These are phyloP conservation scores for Pueraria montana DNA, from an alignment of 306 rosid species.

Conservation along the genomic window DNA sequence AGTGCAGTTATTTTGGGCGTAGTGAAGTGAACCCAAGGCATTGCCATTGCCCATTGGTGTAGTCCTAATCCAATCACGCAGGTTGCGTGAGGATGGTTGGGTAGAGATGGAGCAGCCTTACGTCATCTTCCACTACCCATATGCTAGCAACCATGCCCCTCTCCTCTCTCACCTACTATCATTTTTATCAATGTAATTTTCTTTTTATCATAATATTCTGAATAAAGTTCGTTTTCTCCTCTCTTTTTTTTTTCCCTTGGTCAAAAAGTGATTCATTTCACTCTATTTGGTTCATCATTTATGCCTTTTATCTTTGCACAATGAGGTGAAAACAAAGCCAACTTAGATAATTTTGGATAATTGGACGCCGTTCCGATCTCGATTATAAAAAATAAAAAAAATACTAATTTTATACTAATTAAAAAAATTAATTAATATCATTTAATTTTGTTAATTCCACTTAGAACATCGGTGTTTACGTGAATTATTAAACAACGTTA, in stretches of 20 bases:
- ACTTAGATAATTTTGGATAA: too few relatives aligned
- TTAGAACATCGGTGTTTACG: too few relatives aligned
- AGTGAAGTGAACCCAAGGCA: neutral
- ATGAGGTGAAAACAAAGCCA: neutral
- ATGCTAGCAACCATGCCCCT: neutral
- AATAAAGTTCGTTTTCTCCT: too few relatives aligned
- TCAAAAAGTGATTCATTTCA: neutral
- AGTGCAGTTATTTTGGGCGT: too few relatives aligned
- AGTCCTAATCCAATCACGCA: slow-evolving; percentile 44
- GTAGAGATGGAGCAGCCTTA: slow-evolving; percentile 39
- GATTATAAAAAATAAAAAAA: too few relatives aligned
- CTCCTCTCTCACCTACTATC: neutral
- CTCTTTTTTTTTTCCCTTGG: neutral
- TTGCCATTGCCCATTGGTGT: too few relatives aligned
- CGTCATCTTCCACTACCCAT: slow-evolving; percentile 22
- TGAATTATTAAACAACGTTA: too few relatives aligned
- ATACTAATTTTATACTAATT: too few relatives aligned
- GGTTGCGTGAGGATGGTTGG: slow-evolving; percentile 39
- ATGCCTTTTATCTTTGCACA: neutral
- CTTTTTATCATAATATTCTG: rapidly evolving
- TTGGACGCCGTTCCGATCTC: too few relatives aligned
- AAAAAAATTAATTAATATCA: too few relatives aligned
- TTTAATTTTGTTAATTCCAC: too few relatives aligned
- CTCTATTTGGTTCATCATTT: too few relatives aligned
- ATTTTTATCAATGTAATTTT: neutral